These are phyloP conservation scores for Peterozyma xylosa DNA, from an alignment of 805 yeast genomes.

Conservation along the genomic window DNA sequence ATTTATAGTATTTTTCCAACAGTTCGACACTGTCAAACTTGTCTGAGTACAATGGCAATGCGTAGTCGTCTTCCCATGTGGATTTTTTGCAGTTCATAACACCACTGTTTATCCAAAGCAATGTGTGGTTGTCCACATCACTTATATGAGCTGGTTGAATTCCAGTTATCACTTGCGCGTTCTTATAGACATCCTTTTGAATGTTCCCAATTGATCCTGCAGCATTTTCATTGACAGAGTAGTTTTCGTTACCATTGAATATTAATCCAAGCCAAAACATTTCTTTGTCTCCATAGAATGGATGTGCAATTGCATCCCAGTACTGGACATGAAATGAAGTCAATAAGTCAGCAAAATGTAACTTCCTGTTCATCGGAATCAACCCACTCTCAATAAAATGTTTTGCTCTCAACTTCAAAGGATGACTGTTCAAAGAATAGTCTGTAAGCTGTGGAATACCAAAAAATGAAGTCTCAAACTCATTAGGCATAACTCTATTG, in stretches of 20 bases:
- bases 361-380: slow-evolving; percentile 35
- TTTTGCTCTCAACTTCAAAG: slow-evolving; percentile 32
- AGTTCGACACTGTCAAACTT: slow-evolving; percentile 17
- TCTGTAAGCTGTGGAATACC: slow-evolving; percentile 25
- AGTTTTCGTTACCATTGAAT: slow-evolving; percentile 45
- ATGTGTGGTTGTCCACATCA: slow-evolving; percentile 37
- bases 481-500: slow-evolving; percentile 36
- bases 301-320: slow-evolving; percentile 32
- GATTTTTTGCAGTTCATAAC: slow-evolving; percentile 46
- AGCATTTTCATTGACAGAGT: slow-evolving; percentile 39
- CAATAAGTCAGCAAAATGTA: slow-evolving; percentile 42
- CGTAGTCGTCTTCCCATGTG: slow-evolving; percentile 25
- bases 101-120: slow-evolving; percentile 70
- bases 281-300: slow-evolving; percentile 76
- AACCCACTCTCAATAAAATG: slow-evolving; percentile 45
- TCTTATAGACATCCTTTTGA: not conserved
- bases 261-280: slow-evolving; percentile 67
- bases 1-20: slow-evolving; percentile 25
- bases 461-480: slow-evolving; percentile 31
- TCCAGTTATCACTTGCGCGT: slow-evolving; percentile 1
- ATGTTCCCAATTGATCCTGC: slow-evolving; percentile 51
- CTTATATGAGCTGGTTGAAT: slow-evolving; percentile 58
- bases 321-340: slow-evolving; percentile 34
- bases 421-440: slow-evolving; percentile 25
- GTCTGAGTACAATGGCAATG: slow-evolving; percentile 26